Base-by-base conservation (phyloP, 1,284 basidiomycete genomes). In the Lignosus rhinocerotis region DNA sequence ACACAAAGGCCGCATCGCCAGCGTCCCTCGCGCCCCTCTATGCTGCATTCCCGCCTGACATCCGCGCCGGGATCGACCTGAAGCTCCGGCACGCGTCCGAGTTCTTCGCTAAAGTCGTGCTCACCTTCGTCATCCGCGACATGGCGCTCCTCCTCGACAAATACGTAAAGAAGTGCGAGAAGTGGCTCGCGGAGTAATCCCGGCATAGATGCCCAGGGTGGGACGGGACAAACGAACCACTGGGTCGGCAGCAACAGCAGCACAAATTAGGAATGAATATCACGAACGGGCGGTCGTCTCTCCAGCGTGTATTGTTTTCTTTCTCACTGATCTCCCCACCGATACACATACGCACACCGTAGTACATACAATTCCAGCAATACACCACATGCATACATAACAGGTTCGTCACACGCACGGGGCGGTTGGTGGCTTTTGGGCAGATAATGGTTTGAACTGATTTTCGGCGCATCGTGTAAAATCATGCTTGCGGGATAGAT, bases 91-190 rank as follows among this genome's bases (percentile, higher is more conserved):
- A 90, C 58, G 81, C 86, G 7, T 93, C 93, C 16, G 93, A 98
- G 67, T 98, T 98, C 73, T 94, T 97, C 65, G 90, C 90, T 6
- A 89, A 83, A 43, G 93, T 97, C 55, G 83, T 99, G 45, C 80
- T 97, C 55, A 92, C 92, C 9, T 97, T 97, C 73, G 92, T 98
- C 62, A 84, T 98, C 68, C 88, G 90, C 49, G 90, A 92, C 71
- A 79, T 92, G 64, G 88, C 89, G 50, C 86, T 86, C 66, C 78
- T 98, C 56, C 80, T 98, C 65, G 96, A 98, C 78, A 95, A 94
- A 76, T 94, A 92, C 72, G 90, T 87, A 64, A 93, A 93, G 80
- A 91, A 91, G 71, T 91, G 90, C 74, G 91, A 92, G 75, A 92
- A 92, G 75, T 92, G 90, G 89, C 80, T 93, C 43, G 89, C 85